Evolutionary conservation across 2,329 filamentous ascomycete genomes (phyloP).

Genomic region (Hymenoscyphus occultus): DNA sequence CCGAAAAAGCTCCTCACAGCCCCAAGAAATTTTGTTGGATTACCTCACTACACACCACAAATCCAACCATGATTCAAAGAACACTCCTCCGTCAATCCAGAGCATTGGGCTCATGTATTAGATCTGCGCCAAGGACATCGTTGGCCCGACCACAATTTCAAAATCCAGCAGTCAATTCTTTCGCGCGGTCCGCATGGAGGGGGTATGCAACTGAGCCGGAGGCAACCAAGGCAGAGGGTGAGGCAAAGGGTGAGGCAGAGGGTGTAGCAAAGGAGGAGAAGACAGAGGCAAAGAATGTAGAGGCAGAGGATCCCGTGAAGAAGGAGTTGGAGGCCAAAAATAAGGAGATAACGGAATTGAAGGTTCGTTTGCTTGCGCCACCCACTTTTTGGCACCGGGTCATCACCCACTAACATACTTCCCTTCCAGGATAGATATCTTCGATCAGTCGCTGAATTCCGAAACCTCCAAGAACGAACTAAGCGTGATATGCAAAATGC

Average conservation of each 20-base stretch:
- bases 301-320: constrained; percentile 47
- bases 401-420: constrained; percentile 8
- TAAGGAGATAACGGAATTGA: constrained; percentile 74
- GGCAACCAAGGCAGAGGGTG: constrained; percentile 42
- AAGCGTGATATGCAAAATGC: constrained; percentile 84
- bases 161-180: constrained; percentile 36
- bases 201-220: constrained; percentile 43
- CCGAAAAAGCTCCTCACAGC: background rate
- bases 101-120: constrained; percentile 39
- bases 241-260: constrained; percentile 27
- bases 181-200: constrained; percentile 24
- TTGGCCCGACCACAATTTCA: constrained; percentile 39
- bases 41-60: constrained; percentile 17
- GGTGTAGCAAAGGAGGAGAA: constrained; percentile 22
- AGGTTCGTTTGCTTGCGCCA: constrained; percentile 54
- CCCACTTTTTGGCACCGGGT: constrained; percentile 7
- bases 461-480: constrained; percentile 94
- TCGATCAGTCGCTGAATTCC: constrained; percentile 92
- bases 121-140: constrained; percentile 25
- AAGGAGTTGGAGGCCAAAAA: constrained; percentile 71
- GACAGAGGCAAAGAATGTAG: constrained; percentile 37
- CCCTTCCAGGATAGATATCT: constrained; percentile 80
- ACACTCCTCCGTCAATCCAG: constrained; percentile 47
- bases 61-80: constrained; percentile 47
- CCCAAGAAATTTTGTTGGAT: too few species aligned